A percentile compares a stretch with the other conserved stretches of the same genome.
Evolutionary conservation across 1,139 yeast species (phyloP).

Genomic region (Hansenula lynferdii): DNA sequence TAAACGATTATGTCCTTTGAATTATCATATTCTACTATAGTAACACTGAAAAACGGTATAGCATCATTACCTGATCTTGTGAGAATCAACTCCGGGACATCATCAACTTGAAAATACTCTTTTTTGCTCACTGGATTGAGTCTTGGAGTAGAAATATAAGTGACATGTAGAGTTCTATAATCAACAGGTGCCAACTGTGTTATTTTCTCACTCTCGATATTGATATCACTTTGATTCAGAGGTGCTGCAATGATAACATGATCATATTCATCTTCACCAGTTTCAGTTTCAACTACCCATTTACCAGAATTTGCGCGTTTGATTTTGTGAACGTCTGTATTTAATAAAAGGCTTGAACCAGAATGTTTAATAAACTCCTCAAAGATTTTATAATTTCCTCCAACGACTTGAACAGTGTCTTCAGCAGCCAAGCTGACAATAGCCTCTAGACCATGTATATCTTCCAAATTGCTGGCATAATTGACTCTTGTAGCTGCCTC

Average conservation of each 20-base stretch:
- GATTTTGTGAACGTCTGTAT: conserved; percentile 25
- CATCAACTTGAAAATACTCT: conserved; percentile 11
- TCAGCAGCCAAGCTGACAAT: conserved; percentile 35
- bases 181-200: conserved; percentile 15
- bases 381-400: conserved; percentile 11
- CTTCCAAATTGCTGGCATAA: conserved; percentile 33
- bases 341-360: conserved; percentile 25
- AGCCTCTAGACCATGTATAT: conserved; percentile 35
- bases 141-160: conserved; percentile 20
- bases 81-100: conserved; percentile 27
- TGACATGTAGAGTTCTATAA: conserved; percentile 28
- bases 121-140: conserved; percentile 11
- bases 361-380: conserved; percentile 25
- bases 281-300: conserved; percentile 7
- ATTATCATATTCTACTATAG: conserved; percentile 22
- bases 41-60: conserved; percentile 28
- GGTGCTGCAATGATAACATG: conserved; percentile 41
- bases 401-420: conserved; percentile 18
- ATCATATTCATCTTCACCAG: conserved; percentile 26
- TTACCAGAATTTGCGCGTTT: neutral
- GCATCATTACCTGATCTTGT: conserved; percentile 20
- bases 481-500: conserved; percentile 37
- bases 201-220: conserved; percentile 9
- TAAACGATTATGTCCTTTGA: conserved; percentile 29
- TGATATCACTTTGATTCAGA: conserved; percentile 25